Conservation (phyloP, 1,284 basidiomycete species). For the Cryptococcus deneoformans region DNA sequence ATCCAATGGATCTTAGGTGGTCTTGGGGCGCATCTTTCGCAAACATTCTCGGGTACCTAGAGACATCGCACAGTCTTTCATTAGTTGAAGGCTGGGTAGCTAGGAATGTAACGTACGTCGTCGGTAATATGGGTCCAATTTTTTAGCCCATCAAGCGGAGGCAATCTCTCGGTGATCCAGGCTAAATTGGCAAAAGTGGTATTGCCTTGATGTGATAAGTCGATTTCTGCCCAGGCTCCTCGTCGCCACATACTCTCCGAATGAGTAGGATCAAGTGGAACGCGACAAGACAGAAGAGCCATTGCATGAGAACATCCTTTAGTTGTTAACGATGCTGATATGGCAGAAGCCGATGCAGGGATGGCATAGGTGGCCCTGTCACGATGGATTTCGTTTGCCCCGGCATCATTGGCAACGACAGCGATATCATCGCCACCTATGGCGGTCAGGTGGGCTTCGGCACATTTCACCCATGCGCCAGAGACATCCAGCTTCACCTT, state of each 20-base stretch:
- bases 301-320: slow-evolving; percentile 69
- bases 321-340: slow-evolving; percentile 54
- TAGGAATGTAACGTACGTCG: slow-evolving; percentile 13
- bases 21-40: slow-evolving; percentile 73
- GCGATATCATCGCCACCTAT: slow-evolving; percentile 35
- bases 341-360: slow-evolving; percentile 58
- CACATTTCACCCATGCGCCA: slow-evolving; percentile 58
- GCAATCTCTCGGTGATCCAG: slow-evolving; percentile 81
- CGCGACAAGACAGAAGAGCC: slow-evolving; percentile 71
- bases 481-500: slow-evolving; percentile 60
- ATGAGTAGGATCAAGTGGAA: slow-evolving; percentile 62
- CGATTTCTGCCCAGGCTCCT: slow-evolving; percentile 71
- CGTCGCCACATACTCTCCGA: slow-evolving; percentile 75
- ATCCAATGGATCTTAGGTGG: slow-evolving; percentile 76
- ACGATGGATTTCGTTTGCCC: slow-evolving; percentile 38
- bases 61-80: not conserved
- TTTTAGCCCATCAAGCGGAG: slow-evolving; percentile 64
- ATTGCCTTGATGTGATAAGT: slow-evolving; percentile 74
- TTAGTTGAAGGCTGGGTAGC: slow-evolving; percentile 10
- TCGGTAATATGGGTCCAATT: slow-evolving; percentile 58
- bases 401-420: slow-evolving; percentile 16
- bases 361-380: slow-evolving; percentile 64
- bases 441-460: slow-evolving; percentile 32
- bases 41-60: slow-evolving; percentile 50
- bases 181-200: slow-evolving; percentile 73